Evolutionary conservation across 2,329 filamentous ascomycete genomes (phyloP).

Genomic region (Curvularia sp.): DNA sequence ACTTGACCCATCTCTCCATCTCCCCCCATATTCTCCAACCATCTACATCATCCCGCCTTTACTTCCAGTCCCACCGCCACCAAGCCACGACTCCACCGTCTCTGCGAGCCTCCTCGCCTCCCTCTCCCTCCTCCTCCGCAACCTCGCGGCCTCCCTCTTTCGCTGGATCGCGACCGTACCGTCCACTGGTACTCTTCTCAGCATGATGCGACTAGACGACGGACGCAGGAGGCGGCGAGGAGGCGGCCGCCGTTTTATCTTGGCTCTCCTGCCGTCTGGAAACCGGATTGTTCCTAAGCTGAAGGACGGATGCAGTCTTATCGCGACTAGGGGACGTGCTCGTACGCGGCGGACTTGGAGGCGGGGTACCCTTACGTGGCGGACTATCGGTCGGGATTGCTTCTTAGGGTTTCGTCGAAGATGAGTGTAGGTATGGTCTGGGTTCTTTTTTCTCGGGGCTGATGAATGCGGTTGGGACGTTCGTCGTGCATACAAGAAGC

Average conservation of each 20-base stretch:
- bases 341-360: background rate
- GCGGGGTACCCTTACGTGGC: background rate
- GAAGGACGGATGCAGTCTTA: background rate
- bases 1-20: background rate
- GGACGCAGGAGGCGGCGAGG: background rate
- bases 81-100: slow-evolving; percentile 13
- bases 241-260: background rate
- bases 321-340: background rate
- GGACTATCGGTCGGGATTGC: background rate
- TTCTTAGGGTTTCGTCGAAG: background rate
- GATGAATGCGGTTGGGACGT: background rate
- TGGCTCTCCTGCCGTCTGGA: background rate
- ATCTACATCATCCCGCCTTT: background rate
- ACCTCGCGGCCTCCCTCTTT: background rate
- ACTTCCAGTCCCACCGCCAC: background rate
- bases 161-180: background rate
- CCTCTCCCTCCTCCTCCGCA: background rate
- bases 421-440: background rate
- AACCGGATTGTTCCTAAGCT: background rate
- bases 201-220: background rate
- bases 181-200: background rate
- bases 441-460: background rate
- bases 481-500: background rate
- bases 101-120: background rate
- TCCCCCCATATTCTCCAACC: background rate